phyloP scores from a whole-genome alignment of 108 stramenopile species.

The Nannochloropsis gaditana region DNA sequence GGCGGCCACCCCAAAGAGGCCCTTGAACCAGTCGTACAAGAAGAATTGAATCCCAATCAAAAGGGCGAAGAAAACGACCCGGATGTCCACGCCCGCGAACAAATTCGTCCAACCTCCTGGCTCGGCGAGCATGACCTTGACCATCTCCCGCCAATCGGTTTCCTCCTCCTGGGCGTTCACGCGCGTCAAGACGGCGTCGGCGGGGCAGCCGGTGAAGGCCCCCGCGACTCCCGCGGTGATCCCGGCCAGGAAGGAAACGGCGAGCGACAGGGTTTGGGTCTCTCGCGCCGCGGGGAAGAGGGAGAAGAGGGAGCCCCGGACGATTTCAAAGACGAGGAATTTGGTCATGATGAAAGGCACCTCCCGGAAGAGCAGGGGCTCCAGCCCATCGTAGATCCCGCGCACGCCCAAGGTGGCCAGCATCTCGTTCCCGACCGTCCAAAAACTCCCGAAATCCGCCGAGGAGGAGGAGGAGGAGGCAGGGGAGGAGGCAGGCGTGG shows the following conservation, averaged over 20 bases:
- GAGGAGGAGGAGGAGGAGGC: background rate
- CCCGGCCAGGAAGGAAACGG: constrained; percentile 31
- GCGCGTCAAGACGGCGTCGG: constrained; percentile 42
- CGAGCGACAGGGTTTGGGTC: constrained; percentile 25
- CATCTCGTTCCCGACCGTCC: constrained; percentile 24
- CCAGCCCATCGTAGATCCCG: constrained; percentile 38
- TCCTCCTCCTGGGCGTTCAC: constrained; percentile 26
- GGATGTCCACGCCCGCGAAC: constrained; percentile 38
- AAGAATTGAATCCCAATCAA: constrained; percentile 43
- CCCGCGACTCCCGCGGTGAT: constrained; percentile 42
- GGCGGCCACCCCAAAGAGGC: constrained; percentile 34
- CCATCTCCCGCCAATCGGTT: constrained; percentile 30
- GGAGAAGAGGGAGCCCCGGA: constrained; percentile 29
- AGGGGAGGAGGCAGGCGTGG: background rate
- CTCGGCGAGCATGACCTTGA: constrained; percentile 20
- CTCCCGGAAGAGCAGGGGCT: constrained; percentile 40
- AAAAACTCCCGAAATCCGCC: constrained; percentile 1
- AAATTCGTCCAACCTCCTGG: background rate
- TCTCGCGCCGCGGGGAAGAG: constrained; percentile 39
- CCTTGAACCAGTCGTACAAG: constrained; percentile 50
- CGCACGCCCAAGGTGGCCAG: constrained; percentile 24
- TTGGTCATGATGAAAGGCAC: constrained; percentile 43
- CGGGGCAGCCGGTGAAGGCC: constrained; percentile 33
- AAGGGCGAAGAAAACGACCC: constrained; percentile 37
- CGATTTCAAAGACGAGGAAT: constrained; percentile 43